Evolutionary conservation across 768 basidiomycete genomes (phyloP).

Genomic region (Boletus speciosus): DNA sequence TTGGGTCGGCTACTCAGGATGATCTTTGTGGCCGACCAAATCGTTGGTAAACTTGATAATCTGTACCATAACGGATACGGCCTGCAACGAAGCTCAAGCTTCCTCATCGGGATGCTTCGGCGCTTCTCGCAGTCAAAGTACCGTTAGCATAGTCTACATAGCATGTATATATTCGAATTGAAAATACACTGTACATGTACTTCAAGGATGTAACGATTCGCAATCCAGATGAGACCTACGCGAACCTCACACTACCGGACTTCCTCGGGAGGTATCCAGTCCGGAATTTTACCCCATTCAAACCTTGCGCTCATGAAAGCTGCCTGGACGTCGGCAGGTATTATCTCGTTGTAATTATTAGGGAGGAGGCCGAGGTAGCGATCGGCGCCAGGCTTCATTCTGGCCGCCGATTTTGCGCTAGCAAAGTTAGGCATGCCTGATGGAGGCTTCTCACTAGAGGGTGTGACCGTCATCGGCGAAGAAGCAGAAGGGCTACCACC

Average conservation of each 20-base stretch:
- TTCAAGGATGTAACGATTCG: background rate
- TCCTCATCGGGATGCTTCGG: slow-evolving; percentile 13
- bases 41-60: slow-evolving; percentile 15
- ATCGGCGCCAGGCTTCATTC: slow-evolving; percentile 45
- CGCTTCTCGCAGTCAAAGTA: no score
- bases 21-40: slow-evolving; percentile 1
- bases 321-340: slow-evolving; percentile 49
- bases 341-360: slow-evolving; percentile 49
- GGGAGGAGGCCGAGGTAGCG: slow-evolving; percentile 59
- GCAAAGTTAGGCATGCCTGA: slow-evolving; percentile 34
- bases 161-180: background rate
- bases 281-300: slow-evolving; percentile 67
- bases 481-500: slow-evolving; percentile 24
- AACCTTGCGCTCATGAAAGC: slow-evolving; percentile 59
- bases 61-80: background rate
- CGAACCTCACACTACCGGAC: slow-evolving; percentile 37
- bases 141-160: background rate
- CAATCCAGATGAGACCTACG: background rate
- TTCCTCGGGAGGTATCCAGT: slow-evolving; percentile 68
- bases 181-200: slow-evolving; percentile 4
- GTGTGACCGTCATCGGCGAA: slow-evolving; percentile 23
- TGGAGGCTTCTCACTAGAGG: slow-evolving; percentile 19
- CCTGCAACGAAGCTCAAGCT: background rate
- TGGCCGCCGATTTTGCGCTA: slow-evolving; percentile 27
- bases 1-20: slow-evolving; percentile 13